phyloP scores from a whole-genome alignment of 768 basidiomycete species.

The Suillus alpinus region DNA sequence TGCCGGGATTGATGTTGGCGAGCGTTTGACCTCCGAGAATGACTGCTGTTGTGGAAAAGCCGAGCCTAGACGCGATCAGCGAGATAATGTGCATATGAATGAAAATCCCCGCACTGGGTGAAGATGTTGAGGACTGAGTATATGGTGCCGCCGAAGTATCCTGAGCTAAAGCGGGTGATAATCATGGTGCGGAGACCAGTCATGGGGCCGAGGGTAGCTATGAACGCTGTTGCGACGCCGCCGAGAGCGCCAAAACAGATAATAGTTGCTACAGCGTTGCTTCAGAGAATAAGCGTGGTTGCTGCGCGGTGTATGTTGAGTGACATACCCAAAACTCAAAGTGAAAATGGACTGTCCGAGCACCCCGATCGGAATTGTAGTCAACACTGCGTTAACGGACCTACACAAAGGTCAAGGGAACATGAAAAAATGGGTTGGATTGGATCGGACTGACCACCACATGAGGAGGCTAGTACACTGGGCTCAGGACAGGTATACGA shows the following conservation, averaged over 20 bases:
- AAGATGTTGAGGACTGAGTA: slow-evolving; percentile 54
- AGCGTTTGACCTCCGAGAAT: slow-evolving; percentile 55
- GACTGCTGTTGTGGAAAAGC: slow-evolving; percentile 47
- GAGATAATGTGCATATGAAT: not conserved
- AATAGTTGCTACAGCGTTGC: slow-evolving; percentile 43
- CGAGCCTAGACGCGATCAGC: slow-evolving; percentile 30
- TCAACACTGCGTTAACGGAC: slow-evolving; percentile 48
- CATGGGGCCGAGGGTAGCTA: slow-evolving; percentile 51
- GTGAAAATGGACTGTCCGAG: slow-evolving; percentile 48
- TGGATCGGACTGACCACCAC: slow-evolving; percentile 36
- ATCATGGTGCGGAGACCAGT: slow-evolving; percentile 57
- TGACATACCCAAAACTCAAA: slow-evolving; percentile 43
- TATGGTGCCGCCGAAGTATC: slow-evolving; percentile 46
- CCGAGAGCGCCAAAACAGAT: slow-evolving; percentile 48
- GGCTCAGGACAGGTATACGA: not conserved
- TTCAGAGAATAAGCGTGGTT: slow-evolving; percentile 10
- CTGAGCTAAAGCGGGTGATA: slow-evolving; percentile 46
- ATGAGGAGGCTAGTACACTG: slow-evolving; percentile 34
- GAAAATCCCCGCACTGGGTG: slow-evolving; percentile 33
- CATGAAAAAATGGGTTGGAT: not conserved
- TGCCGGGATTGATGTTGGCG: slow-evolving; percentile 42
- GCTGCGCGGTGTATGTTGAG: not conserved
- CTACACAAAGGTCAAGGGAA: slow-evolving; percentile 14
- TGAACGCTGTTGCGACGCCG: slow-evolving; percentile 41
- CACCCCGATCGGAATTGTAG: slow-evolving; percentile 49